These are phyloP conservation scores for Durio zibethinus DNA, from an alignment of 345 rosid genomes.

Conservation along the genomic window DNA sequence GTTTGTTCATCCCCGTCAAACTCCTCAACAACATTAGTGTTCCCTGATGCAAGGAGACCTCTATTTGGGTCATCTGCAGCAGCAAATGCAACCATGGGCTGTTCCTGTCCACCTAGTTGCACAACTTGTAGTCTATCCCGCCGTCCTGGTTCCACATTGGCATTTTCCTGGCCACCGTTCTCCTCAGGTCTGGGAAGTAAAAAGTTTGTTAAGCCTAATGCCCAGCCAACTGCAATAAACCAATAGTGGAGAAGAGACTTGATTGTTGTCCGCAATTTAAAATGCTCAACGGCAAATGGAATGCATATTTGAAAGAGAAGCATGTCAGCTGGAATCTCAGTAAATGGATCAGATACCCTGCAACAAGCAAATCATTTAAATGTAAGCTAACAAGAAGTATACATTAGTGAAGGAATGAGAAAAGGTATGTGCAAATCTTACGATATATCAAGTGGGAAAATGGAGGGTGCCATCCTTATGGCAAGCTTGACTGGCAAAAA, in stretches of 20 bases:
- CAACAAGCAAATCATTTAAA: conserved; percentile 14
- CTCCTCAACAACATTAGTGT: conserved; percentile 50
- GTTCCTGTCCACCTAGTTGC: conserved; percentile 60
- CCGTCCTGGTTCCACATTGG: conserved; percentile 67
- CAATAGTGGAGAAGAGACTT: conserved; percentile 90
- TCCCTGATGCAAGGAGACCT: conserved; percentile 37
- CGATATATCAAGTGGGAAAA: conserved; percentile 95
- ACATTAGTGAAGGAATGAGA: not conserved
- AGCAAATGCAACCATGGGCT: conserved; percentile 56
- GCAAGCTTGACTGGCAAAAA: conserved; percentile 98
- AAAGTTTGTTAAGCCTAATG: conserved; percentile 80
- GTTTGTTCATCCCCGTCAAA: conserved; percentile 73
- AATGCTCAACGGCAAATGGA: conserved; percentile 95
- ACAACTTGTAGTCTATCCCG: conserved; percentile 60
- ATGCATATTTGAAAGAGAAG: conserved; percentile 96
- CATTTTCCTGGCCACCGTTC: conserved; percentile 67
- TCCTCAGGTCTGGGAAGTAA: conserved; percentile 85
- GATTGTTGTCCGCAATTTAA: conserved; percentile 79
- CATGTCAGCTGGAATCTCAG: conserved; percentile 98
- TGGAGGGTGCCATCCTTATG: conserved; percentile 77
- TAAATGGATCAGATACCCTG: conserved; percentile 98
- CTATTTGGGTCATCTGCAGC: conserved; percentile 50
- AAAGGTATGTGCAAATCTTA: conserved; percentile 36
- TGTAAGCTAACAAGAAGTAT: conserved; percentile 2
- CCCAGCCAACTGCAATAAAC: conserved; percentile 92